Percentiles rank a stretch among this genome's conserved stretches.
These are phyloP conservation scores for Sugiyamaella novakii DNA, from an alignment of 1,139 yeast genomes.

Conservation along the genomic window DNA sequence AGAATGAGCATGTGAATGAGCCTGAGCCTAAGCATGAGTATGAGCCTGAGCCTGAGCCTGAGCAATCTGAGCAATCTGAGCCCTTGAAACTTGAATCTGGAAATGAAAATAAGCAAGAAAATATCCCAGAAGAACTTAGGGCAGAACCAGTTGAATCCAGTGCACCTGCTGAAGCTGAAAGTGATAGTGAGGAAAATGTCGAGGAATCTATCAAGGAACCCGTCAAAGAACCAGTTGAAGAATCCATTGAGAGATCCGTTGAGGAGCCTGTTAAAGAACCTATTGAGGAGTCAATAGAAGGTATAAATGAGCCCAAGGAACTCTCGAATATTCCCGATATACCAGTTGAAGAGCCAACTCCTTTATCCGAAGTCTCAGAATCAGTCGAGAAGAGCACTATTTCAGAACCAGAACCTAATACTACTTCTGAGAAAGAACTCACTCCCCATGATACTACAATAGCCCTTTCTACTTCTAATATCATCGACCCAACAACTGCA, in stretches of 20 bases:
- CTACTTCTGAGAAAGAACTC: neutral
- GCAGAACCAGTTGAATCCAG: neutral
- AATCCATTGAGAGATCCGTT: too few relatives aligned
- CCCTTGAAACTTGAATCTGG: neutral
- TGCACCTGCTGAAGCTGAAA: neutral
- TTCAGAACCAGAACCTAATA: neutral
- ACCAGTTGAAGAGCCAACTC: too few relatives aligned
- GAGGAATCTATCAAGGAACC: constrained; percentile 1
- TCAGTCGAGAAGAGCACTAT: too few relatives aligned
- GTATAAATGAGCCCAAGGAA: too few relatives aligned
- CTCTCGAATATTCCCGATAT: too few relatives aligned
- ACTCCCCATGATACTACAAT: constrained; percentile 4
- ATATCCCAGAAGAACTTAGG: neutral
- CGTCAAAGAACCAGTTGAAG: neutral
- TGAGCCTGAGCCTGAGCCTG: constrained; percentile 3
- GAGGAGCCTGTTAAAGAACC: too few relatives aligned
- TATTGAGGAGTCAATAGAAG: too few relatives aligned
- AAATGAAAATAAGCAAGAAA: neutral
- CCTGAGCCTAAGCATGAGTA: neutral
- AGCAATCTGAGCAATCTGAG: neutral
- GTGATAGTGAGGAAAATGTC: neutral
- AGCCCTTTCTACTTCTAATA: constrained; percentile 1
- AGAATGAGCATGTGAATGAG: constrained; percentile 14
- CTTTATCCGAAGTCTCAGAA: too few relatives aligned
- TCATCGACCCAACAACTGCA: neutral